phyloP scores from a whole-genome alignment of 2,329 filamentous ascomycete genomes.

The Stagonosporopsis rhizophila region DNA sequence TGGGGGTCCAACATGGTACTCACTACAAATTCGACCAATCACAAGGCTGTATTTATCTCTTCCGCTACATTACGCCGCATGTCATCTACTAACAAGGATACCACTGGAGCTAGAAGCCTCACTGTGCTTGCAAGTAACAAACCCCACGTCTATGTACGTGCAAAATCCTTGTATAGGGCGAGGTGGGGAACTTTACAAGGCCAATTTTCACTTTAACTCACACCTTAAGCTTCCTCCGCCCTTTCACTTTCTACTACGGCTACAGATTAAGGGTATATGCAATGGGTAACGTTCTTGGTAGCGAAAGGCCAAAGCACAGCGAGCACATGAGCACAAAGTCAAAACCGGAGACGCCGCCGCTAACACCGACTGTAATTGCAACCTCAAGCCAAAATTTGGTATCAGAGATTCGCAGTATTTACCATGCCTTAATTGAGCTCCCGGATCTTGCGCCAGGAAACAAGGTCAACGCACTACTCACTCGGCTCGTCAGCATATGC shows the following conservation, averaged over 20 bases:
- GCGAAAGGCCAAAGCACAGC: neutral
- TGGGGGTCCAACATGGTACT: conserved; percentile 19
- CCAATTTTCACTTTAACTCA: neutral
- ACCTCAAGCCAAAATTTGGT: conserved; percentile 29
- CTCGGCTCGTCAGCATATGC: conserved; percentile 49
- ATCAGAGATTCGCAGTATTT: conserved; percentile 31
- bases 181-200: neutral
- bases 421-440: conserved; percentile 22
- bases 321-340: conserved; percentile 5
- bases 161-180: conserved; percentile 6
- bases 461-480: conserved; percentile 47
- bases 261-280: neutral
- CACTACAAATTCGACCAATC: neutral
- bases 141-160: neutral
- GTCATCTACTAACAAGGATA: neutral
- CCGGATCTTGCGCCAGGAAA: conserved; percentile 41
- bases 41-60: neutral
- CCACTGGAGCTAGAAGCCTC: neutral
- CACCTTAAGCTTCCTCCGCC: too few relatives aligned
- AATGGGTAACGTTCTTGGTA: conserved; percentile 2
- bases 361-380: conserved; percentile 30
- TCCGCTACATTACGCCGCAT: neutral
- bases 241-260: neutral
- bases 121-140: neutral
- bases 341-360: conserved; percentile 26